Percentiles rank a stretch among this genome's conserved stretches.
These are phyloP conservation scores for Pythium plurisporium DNA, from an alignment of 352 stramenopile genomes.

Conservation along the genomic window DNA sequence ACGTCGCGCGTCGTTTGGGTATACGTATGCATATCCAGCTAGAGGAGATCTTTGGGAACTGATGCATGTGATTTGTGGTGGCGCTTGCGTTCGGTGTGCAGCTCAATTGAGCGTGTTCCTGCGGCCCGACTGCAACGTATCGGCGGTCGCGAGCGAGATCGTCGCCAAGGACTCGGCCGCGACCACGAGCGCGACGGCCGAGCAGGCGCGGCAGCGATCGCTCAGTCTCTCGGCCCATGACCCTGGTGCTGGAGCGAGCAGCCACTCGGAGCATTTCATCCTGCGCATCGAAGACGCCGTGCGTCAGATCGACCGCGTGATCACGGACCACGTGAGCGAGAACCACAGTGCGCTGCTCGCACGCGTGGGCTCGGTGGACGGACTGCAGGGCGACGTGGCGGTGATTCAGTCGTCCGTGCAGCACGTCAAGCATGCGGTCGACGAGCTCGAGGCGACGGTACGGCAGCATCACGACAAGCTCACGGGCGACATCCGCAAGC, in stretches of 20 bases:
- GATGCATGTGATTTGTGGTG: not conserved
- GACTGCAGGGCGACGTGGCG: conserved; percentile 55
- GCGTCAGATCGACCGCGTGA: conserved; percentile 67
- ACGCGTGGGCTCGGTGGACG: conserved; percentile 76
- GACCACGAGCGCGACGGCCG: conserved; percentile 10
- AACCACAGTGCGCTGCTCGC: conserved; percentile 65
- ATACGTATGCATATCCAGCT: not conserved
- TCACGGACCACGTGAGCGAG: conserved; percentile 73
- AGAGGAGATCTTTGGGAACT: not conserved
- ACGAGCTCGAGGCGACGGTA: conserved; percentile 56
- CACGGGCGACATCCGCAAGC: conserved; percentile 58
- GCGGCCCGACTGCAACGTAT: conserved; percentile 65
- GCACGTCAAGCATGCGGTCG: conserved; percentile 58
- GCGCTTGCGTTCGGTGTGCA: conserved; percentile 16
- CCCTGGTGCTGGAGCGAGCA: conserved; percentile 19
- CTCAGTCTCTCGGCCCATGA: conserved; percentile 11
- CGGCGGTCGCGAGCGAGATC: conserved; percentile 69
- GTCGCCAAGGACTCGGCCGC: conserved; percentile 60
- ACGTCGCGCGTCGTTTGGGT: conserved; percentile 7
- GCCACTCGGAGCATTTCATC: conserved; percentile 74
- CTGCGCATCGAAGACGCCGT: conserved; percentile 61
- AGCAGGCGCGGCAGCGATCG: conserved; percentile 16
- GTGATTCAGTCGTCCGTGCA: conserved; percentile 53
- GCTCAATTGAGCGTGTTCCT: conserved; percentile 76
- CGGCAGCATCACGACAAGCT: conserved; percentile 54